These are phyloP conservation scores for Colletotrichum horii DNA, from an alignment of 2,329 filamentous ascomycete genomes.

Conservation along the genomic window DNA sequence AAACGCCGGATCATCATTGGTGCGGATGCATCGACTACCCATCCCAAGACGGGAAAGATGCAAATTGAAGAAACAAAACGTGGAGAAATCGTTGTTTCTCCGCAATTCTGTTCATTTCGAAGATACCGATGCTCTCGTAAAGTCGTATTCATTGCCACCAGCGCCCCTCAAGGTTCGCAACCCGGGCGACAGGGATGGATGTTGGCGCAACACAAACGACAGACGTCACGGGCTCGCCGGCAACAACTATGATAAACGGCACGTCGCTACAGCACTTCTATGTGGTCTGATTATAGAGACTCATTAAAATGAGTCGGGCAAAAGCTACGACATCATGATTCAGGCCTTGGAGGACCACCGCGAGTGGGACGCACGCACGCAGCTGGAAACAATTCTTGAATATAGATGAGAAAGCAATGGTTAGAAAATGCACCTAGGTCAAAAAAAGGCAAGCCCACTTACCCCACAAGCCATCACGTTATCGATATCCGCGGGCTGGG, in stretches of 20 bases:
- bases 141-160: not conserved
- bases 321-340: fast-evolving
- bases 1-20: not conserved
- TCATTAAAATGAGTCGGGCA: not conserved
- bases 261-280: too few relatives aligned
- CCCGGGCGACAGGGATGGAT: not conserved
- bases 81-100: not conserved
- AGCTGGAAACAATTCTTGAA: not conserved
- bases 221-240: too few relatives aligned
- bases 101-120: not conserved
- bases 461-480: not conserved
- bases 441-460: not conserved
- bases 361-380: too few relatives aligned
- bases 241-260: too few relatives aligned
- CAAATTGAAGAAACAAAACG: not conserved
- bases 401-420: not conserved
- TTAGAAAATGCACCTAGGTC: not conserved
- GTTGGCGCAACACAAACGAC: not conserved
- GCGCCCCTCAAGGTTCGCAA: not conserved
- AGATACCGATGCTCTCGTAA: not conserved
- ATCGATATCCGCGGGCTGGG: not conserved
- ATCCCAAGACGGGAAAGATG: not conserved
- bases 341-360: too few relatives aligned
- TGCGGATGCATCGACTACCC: not conserved
- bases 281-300: too few relatives aligned